These are phyloP conservation scores for Suillus brevipes DNA, from an alignment of 768 basidiomycete genomes.

Conservation along the genomic window DNA sequence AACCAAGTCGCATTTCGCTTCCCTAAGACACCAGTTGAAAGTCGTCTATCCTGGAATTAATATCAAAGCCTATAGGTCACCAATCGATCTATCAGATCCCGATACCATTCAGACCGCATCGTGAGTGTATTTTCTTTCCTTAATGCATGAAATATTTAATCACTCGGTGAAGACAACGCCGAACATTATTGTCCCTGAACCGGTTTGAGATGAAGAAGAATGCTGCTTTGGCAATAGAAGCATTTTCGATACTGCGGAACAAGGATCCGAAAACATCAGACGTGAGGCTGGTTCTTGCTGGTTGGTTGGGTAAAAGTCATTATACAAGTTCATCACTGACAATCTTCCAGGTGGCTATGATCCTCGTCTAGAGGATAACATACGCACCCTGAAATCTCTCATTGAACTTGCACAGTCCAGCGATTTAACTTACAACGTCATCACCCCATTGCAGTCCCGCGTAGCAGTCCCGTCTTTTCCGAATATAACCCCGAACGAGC, in stretches of 20 bases:
- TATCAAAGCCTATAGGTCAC: constrained; percentile 62
- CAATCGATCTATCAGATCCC: constrained; percentile 42
- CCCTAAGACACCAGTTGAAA: constrained; percentile 57
- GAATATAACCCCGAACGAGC: constrained; percentile 34
- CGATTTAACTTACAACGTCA: constrained; percentile 58
- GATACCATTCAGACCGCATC: constrained; percentile 58
- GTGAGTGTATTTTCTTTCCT: constrained; percentile 38
- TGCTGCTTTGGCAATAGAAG: constrained; percentile 70
- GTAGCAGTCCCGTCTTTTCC: constrained; percentile 42
- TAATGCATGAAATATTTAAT: background rate
- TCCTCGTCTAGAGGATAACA: constrained; percentile 81
- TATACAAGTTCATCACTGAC: constrained; percentile 4
- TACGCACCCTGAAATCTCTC: constrained; percentile 62
- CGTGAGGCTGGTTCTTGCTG: constrained; percentile 78
- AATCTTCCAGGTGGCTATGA: constrained; percentile 79
- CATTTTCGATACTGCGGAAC: constrained; percentile 63
- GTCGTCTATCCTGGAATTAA: constrained; percentile 99
- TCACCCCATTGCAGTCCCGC: constrained; percentile 47
- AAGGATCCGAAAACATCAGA: constrained; percentile 26
- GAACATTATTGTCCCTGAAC: constrained; percentile 85
- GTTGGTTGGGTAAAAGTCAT: constrained; percentile 33
- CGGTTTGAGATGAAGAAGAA: constrained; percentile 98
- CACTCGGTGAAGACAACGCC: constrained; percentile 47
- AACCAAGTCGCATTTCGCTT: constrained; percentile 73
- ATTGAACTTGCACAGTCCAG: constrained; percentile 41